These are phyloP conservation scores for Aspergillus caelatus DNA, from an alignment of 2,329 filamentous ascomycete genomes.

Conservation along the genomic window DNA sequence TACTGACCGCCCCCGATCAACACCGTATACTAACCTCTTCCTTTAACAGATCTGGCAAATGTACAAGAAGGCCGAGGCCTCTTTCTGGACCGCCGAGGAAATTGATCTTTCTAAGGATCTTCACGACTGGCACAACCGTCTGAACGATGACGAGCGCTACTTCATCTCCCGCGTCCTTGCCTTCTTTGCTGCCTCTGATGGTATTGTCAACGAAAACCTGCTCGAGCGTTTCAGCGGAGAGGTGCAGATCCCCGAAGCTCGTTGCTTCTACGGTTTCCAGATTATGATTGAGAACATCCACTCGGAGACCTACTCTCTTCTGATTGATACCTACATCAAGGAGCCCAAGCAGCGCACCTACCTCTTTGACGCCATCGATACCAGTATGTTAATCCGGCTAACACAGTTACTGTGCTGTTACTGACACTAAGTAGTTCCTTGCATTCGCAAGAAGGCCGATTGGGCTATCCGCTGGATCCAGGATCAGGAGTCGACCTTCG, in stretches of 20 bases:
- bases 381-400: constrained; percentile 63
- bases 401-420: not conserved
- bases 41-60: constrained; percentile 94
- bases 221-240: constrained; percentile 96
- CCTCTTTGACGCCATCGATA: constrained; percentile 98
- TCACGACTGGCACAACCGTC: constrained; percentile 97
- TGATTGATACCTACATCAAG: constrained; percentile 99
- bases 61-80: constrained; percentile 99
- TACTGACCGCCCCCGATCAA: constrained; percentile 13
- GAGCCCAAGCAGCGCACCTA: constrained; percentile 91
- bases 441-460: constrained; percentile 97
- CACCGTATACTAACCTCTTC: constrained; percentile 41
- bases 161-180: constrained; percentile 98
- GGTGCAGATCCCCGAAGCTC: constrained; percentile 95
- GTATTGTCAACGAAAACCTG: constrained; percentile 99
- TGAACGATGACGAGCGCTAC: constrained; percentile 96
- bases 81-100: constrained; percentile 99
- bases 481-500: constrained; percentile 92
- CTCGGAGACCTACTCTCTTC: constrained; percentile 97
- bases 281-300: constrained; percentile 99
- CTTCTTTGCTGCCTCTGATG: constrained; percentile 98
- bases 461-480: constrained; percentile 96
- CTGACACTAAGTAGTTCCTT: constrained; percentile 66
- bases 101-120: constrained; percentile 99
- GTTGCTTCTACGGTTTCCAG: constrained; percentile 99